Evolutionary conservation across 306 rosid genomes (phyloP).

Genomic region (Adenanthera pavonina): DNA sequence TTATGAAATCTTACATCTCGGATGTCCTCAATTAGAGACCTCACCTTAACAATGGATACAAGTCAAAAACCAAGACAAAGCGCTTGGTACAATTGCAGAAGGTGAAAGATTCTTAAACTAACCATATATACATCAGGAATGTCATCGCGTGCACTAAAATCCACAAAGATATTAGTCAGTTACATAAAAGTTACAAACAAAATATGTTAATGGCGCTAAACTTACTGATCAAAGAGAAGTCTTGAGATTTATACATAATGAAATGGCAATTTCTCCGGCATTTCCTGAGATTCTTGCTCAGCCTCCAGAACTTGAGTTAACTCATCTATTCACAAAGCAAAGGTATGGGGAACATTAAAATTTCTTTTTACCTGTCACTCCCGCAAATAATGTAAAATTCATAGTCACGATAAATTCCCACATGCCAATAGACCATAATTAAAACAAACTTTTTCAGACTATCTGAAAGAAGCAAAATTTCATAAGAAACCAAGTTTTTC

Average conservation of each 20-base stretch:
- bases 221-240: constrained; percentile 83
- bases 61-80: constrained; percentile 36
- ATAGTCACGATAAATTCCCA: constrained; percentile 17
- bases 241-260: constrained; percentile 92
- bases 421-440: constrained; percentile 1
- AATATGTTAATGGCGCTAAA: constrained; percentile 25
- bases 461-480: not conserved
- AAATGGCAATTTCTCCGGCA: constrained; percentile 85
- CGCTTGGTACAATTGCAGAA: constrained; percentile 28
- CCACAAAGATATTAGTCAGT: constrained; percentile 33
- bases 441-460: not conserved
- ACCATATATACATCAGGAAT: constrained; percentile 82
- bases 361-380: constrained; percentile 10
- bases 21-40: constrained; percentile 93
- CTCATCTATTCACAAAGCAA: constrained; percentile 59
- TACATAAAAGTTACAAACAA: constrained; percentile 25
- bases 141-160: constrained; percentile 81
- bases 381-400: not conserved
- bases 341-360: constrained; percentile 30
- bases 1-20: constrained; percentile 93
- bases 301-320: constrained; percentile 89
- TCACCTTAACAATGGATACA: constrained; percentile 58
- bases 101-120: constrained; percentile 49
- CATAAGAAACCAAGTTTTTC: not conserved
- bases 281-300: constrained; percentile 85